phyloP scores from a whole-genome alignment of 306 rosid species.

The Acacia melanoxylon region DNA sequence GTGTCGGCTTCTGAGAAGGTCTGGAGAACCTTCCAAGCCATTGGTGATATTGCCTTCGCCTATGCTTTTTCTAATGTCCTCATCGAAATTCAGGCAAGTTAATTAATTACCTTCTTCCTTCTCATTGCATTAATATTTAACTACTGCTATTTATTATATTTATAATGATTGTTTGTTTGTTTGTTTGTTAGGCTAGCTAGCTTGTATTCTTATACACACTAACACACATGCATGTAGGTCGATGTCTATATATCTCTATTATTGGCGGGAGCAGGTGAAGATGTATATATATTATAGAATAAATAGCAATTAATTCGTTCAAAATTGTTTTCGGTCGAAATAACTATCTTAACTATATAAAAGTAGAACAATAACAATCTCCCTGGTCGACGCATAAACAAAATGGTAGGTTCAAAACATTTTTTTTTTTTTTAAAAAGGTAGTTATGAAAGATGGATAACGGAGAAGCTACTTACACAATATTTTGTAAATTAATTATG shows the following conservation, averaged over 20 bases:
- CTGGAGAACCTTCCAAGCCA: constrained; percentile 85
- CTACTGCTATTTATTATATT: background rate
- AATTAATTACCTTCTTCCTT: too few relatives aligned
- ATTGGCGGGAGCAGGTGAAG: constrained; percentile 9
- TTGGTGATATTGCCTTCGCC: constrained; percentile 96
- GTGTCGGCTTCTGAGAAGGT: constrained; percentile 73
- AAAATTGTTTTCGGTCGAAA: background rate
- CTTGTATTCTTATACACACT: background rate
- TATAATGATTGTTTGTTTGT: too few relatives aligned
- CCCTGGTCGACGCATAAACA: too few relatives aligned
- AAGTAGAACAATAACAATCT: too few relatives aligned
- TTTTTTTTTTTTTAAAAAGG: too few relatives aligned
- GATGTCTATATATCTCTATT: background rate
- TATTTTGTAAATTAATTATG: too few relatives aligned
- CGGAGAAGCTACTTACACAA: too few relatives aligned
- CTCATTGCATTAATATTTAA: too few relatives aligned
- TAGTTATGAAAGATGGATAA: too few relatives aligned
- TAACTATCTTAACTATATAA: too few relatives aligned
- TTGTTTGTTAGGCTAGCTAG: background rate
- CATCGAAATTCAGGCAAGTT: constrained; percentile 83
- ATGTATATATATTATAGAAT: background rate
- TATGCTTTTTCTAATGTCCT: constrained; percentile 94
- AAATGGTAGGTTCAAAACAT: too few relatives aligned
- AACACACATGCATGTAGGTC: background rate
- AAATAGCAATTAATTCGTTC: background rate